Base-by-base conservation (phyloP, 768 basidiomycete genomes). In the Rhodosporidiobolus odoratus region DNA sequence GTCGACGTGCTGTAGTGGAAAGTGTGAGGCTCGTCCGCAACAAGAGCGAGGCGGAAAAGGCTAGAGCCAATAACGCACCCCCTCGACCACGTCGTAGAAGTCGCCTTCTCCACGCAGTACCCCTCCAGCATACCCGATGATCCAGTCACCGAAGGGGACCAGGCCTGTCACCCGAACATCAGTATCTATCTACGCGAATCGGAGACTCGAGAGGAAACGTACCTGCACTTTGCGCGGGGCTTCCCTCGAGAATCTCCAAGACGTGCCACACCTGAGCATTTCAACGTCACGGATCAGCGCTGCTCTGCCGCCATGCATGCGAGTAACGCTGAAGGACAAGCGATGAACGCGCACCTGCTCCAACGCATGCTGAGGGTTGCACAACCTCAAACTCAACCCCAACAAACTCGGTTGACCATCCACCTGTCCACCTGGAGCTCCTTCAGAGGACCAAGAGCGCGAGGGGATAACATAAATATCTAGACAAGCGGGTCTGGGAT, bases 11-110 rank as follows among this genome's bases (percentile, higher is more conserved):
- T 96, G 68, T 10, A n/a, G 47, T 5, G 65, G 52, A n/a, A 45
- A 16, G 34, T n/a, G n/a, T n/a, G n/a, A n/a, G n/a, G n/a, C n/a
- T n/a, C n/a, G 37, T 57, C n/a, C 23, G 66, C 37, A 17, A 40
- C 25, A 58, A 61, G 53, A 73, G 72, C 40, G 45, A 66, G 69
- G 52, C 40, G 45, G 43, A 40, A 37, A 41, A 1, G 52, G 59
- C 34, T 41, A 38, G 64, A 62, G 62, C n/a, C n/a, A n/a, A 50
- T 23, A 30, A 79, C 89, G 74, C 78, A 91, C 92, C 37, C 88
- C 86, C 81, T 96, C 95, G 48, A 97, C 92, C 15, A 98, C 83
- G 66, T 95, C 91, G 79, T 97, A 98, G 76, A 99, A 98, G 77
- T 98, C 96, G 66, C 89, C 89, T 80, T 99, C 95, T 13, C 90